Percentiles rank a stretch among this genome's conserved stretches.
phyloP scores from a whole-genome alignment of 768 basidiomycete species.

The Termitomyces sp. region DNA sequence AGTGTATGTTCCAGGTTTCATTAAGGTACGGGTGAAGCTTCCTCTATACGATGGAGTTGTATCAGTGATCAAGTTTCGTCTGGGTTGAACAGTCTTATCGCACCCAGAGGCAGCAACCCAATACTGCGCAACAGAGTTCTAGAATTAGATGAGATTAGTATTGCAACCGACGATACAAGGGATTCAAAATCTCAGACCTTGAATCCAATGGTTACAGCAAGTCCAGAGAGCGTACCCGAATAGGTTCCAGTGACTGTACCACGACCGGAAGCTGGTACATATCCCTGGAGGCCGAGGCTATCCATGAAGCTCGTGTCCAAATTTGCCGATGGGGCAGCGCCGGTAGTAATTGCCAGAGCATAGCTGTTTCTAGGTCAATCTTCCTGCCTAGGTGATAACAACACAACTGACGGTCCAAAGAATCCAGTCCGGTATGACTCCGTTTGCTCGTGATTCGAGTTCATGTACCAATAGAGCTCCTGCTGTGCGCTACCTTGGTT shows the following conservation, averaged over 20 bases:
- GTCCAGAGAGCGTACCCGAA: constrained; percentile 35
- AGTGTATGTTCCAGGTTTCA: constrained; percentile 46
- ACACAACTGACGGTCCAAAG: constrained; percentile 35
- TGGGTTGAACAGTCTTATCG: not conserved
- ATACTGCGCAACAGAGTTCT: constrained; percentile 42
- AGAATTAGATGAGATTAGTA: not conserved
- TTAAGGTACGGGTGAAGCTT: constrained; percentile 34
- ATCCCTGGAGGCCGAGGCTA: constrained; percentile 35
- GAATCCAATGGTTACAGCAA: constrained; percentile 35
- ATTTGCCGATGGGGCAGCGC: constrained; percentile 34
- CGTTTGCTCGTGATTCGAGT: constrained; percentile 40
- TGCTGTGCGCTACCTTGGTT: constrained; percentile 42
- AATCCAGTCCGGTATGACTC: constrained; percentile 40
- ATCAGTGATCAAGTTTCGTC: not conserved
- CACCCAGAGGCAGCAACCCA: constrained; percentile 37
- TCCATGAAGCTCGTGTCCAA: constrained; percentile 40
- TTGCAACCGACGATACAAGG: not conserved
- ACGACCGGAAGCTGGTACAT: constrained; percentile 36
- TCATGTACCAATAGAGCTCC: constrained; percentile 46
- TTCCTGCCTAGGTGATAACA: not conserved
- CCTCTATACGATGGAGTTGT: constrained; percentile 20
- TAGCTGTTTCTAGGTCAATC: constrained; percentile 21
- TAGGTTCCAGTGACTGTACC: constrained; percentile 38
- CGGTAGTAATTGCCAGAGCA: constrained; percentile 36
- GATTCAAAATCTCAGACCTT: constrained; percentile 20